These are phyloP conservation scores for Tulasnella calospora DNA, from an alignment of 768 basidiomycete genomes.

Conservation along the genomic window DNA sequence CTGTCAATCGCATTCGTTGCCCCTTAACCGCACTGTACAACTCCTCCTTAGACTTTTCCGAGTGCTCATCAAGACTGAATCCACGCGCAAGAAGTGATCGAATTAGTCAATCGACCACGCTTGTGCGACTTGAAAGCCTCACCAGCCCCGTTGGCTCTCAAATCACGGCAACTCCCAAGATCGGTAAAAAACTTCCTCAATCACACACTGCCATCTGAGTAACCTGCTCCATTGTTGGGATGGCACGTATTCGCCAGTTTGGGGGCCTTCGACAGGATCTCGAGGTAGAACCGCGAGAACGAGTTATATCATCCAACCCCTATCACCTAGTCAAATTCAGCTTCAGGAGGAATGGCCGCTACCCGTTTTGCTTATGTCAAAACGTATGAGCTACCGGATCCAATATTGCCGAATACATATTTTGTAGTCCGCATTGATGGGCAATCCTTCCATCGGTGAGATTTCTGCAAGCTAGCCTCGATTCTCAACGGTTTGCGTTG, in stretches of 20 bases:
- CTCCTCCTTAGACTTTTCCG: neutral
- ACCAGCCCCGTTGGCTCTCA: neutral
- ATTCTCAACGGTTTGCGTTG: neutral
- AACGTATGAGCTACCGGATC: slow-evolving; percentile 83
- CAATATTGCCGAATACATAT: slow-evolving; percentile 75
- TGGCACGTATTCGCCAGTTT: neutral
- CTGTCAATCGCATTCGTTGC: neutral
- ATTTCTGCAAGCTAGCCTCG: slow-evolving; percentile 22
- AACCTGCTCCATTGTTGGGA: neutral
- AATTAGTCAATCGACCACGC: neutral
- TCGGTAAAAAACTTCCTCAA: neutral
- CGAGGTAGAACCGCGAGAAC: neutral
- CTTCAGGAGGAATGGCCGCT: slow-evolving; percentile 63
- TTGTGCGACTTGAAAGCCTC: neutral
- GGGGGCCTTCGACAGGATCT: neutral
- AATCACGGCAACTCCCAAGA: neutral
- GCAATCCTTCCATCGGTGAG: slow-evolving; percentile 85
- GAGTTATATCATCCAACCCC: neutral
- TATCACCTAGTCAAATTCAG: neutral
- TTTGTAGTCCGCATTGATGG: slow-evolving; percentile 87
- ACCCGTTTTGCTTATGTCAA: slow-evolving; percentile 90
- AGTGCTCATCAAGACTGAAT: neutral
- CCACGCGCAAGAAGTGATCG: neutral
- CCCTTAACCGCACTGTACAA: neutral
- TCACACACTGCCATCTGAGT: neutral